Percentiles rank a stretch among this genome's conserved stretches.
Evolutionary conservation across 2,329 filamentous ascomycete genomes (phyloP).

Genomic region (Penicillium sp.): DNA sequence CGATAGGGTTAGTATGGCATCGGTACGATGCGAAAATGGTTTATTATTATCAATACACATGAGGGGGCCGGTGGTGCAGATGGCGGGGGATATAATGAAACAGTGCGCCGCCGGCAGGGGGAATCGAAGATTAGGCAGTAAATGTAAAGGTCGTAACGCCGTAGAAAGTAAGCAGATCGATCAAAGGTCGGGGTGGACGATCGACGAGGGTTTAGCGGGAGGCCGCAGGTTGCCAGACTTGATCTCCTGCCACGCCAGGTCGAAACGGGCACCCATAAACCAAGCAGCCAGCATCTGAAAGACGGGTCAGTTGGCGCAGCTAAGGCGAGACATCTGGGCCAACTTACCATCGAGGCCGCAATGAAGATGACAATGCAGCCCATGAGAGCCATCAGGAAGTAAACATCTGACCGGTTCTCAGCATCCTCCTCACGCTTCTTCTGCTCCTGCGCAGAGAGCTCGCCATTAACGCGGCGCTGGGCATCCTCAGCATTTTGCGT

Average conservation of each 20-base stretch:
- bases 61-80: constrained; percentile 22
- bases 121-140: constrained; percentile 26
- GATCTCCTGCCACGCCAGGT: constrained; percentile 62
- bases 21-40: constrained; percentile 14
- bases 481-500: constrained; percentile 67
- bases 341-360: constrained; percentile 73
- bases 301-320: constrained; percentile 4
- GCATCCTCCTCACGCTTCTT: constrained; percentile 49
- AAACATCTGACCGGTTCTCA: constrained; percentile 54
- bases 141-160: constrained; percentile 34
- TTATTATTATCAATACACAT: constrained; percentile 36
- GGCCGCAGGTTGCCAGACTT: constrained; percentile 48
- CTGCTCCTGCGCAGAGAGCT: constrained; percentile 58
- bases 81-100: constrained; percentile 24
- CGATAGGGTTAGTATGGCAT: constrained; percentile 1
- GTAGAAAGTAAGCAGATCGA: constrained; percentile 25
- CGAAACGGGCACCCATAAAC: constrained; percentile 78
- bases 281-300: constrained; percentile 71
- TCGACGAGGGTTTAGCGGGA: constrained; percentile 24
- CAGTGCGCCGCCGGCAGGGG: constrained; percentile 29
- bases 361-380: constrained; percentile 69
- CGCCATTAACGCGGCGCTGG: constrained; percentile 47
- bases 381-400: constrained; percentile 68
- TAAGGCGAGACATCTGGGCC: not conserved
- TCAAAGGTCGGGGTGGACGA: constrained; percentile 36